phyloP scores from a whole-genome alignment of 2,329 filamentous ascomycete species.

The Beauveria asiatica region DNA sequence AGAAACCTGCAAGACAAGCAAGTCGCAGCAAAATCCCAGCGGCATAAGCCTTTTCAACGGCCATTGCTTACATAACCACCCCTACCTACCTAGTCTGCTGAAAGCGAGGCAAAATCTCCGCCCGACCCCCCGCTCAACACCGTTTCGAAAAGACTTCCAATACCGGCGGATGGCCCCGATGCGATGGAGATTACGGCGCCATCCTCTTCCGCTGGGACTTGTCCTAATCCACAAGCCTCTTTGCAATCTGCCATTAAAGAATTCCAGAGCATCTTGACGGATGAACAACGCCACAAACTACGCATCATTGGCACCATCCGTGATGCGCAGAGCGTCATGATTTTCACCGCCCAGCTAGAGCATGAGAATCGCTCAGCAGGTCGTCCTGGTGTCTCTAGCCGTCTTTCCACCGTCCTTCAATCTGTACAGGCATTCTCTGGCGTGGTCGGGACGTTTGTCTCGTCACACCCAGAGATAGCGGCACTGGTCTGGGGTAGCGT shows the following conservation, averaged over 20 bases:
- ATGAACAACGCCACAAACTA: neutral
- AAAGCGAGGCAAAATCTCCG: too few relatives aligned
- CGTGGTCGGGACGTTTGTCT: conserved; percentile 29
- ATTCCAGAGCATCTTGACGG: neutral
- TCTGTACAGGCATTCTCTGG: conserved; percentile 28
- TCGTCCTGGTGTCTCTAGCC: neutral
- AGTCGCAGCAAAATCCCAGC: too few relatives aligned
- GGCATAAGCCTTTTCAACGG: too few relatives aligned
- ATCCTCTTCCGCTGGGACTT: conserved; percentile 9
- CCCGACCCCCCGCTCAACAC: too few relatives aligned
- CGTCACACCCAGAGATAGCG: conserved; percentile 27
- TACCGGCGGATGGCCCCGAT: too few relatives aligned
- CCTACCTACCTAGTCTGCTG: too few relatives aligned
- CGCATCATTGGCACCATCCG: neutral
- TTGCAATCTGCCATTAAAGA: neutral
- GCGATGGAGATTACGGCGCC: neutral
- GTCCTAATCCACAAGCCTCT: neutral
- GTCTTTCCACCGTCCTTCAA: neutral
- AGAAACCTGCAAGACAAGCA: too few relatives aligned
- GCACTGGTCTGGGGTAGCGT: conserved; percentile 36
- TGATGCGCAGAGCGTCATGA: neutral
- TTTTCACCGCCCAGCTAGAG: neutral
- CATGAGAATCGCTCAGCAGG: neutral
- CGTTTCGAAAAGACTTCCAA: too few relatives aligned
- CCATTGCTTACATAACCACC: too few relatives aligned